phyloP scores from a whole-genome alignment of 148 eudicot species.

The Camellia sinensis region DNA sequence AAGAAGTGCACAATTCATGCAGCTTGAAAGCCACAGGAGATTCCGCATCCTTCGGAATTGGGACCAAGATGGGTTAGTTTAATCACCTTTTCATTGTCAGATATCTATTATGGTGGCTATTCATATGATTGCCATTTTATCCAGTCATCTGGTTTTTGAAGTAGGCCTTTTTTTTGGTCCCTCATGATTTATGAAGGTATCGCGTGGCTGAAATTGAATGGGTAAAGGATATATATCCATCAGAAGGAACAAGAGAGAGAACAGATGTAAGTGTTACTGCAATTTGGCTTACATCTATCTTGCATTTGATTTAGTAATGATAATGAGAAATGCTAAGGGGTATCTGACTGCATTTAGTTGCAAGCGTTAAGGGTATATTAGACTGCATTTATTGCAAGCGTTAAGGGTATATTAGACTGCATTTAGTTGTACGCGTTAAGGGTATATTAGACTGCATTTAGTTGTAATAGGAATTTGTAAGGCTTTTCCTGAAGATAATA shows the following conservation, averaged over 20 bases:
- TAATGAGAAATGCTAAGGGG: neutral
- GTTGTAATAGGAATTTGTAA: no score
- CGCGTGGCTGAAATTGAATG: slow-evolving; percentile 32
- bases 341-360: no score
- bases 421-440: no score
- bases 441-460: no score
- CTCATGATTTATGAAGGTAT: slow-evolving; percentile 19
- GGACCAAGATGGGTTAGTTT: slow-evolving; percentile 97
- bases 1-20: slow-evolving; percentile 23
- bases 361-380: no score
- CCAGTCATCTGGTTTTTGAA: slow-evolving; percentile 2
- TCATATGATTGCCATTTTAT: neutral
- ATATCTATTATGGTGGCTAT: neutral
- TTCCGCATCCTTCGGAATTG: slow-evolving; percentile 73
- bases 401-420: no score
- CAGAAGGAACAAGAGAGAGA: slow-evolving; percentile 63
- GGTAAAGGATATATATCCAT: slow-evolving; percentile 55
- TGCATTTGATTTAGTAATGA: neutral
- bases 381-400: no score
- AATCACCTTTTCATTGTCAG: slow-evolving; percentile 10
- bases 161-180: neutral
- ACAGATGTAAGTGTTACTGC: slow-evolving; percentile 51
- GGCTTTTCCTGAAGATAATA: no score
- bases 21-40: slow-evolving; percentile 97
- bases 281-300: neutral